A percentile compares a stretch with the other conserved stretches of the same genome.
phyloP scores from a whole-genome alignment of 805 yeast species.

The Nakazawaea anatomiae region DNA sequence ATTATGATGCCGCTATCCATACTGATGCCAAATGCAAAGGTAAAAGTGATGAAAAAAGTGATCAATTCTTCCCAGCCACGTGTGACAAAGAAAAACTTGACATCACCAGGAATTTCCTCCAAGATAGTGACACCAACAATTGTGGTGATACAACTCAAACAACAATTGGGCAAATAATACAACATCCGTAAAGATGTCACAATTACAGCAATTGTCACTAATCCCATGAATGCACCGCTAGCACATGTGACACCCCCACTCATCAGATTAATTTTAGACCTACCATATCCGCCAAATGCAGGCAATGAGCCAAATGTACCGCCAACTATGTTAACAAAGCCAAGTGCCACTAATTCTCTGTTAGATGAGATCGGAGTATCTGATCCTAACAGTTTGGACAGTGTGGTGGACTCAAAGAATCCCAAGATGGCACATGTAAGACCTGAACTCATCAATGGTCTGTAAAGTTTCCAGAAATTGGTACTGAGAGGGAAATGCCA shows the following conservation, averaged over 20 bases:
- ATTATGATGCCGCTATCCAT: conserved; percentile 85
- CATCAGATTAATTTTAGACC: conserved; percentile 82
- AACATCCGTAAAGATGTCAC: conserved; percentile 54
- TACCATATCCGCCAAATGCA: conserved; percentile 93
- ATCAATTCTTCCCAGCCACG: conserved; percentile 73
- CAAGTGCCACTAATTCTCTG: conserved; percentile 87
- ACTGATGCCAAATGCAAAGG: conserved; percentile 63
- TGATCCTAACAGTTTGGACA: conserved; percentile 80
- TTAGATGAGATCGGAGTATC: conserved; percentile 75
- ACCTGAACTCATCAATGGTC: conserved; percentile 57
- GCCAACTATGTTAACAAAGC: conserved; percentile 62
- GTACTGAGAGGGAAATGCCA: conserved; percentile 54
- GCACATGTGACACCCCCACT: conserved; percentile 84
- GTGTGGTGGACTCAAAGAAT: conserved; percentile 89
- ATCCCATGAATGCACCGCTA: conserved; percentile 82
- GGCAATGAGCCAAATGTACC: conserved; percentile 69
- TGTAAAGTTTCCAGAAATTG: conserved; percentile 39
- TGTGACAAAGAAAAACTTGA: conserved; percentile 65
- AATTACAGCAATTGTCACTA: conserved; percentile 61
- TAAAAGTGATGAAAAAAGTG: conserved; percentile 59
- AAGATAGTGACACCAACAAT: conserved; percentile 71
- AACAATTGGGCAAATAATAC: conserved; percentile 71
- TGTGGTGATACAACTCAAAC: conserved; percentile 73
- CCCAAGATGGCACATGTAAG: conserved; percentile 81
- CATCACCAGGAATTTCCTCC: conserved; percentile 80